These are phyloP conservation scores for Brassica balearica DNA, from an alignment of 441 rosid species.

Conservation along the genomic window DNA sequence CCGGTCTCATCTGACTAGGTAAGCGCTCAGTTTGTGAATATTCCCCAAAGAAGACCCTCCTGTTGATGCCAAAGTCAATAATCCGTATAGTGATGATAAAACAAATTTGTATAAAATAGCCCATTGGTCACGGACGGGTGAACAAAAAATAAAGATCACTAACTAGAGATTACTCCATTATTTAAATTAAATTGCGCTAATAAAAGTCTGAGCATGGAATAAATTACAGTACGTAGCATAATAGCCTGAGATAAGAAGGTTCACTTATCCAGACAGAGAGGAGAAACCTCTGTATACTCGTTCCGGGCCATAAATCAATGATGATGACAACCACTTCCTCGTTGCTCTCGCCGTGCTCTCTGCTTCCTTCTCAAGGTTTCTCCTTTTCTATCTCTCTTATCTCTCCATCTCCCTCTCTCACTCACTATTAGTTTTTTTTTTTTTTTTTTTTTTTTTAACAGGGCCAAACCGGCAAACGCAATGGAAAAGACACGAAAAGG, in stretches of 20 bases:
- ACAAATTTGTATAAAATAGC: too few relatives aligned
- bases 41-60: too few relatives aligned
- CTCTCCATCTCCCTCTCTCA: background rate
- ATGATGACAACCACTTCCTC: slow-evolving; percentile 48
- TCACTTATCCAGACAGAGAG: slow-evolving; percentile 4
- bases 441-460: slow-evolving; percentile 38
- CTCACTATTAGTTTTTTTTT: slow-evolving; percentile 23
- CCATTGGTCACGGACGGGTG: too few relatives aligned
- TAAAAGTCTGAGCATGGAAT: too few relatives aligned
- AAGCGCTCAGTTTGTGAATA: too few relatives aligned
- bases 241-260: slow-evolving; percentile 12
- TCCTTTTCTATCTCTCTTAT: background rate
- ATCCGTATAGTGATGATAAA: too few relatives aligned
- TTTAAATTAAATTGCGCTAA: too few relatives aligned
- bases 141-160: too few relatives aligned
- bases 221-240: background rate
- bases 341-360: slow-evolving; percentile 35
- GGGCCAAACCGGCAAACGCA: slow-evolving; percentile 43
- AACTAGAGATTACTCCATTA: too few relatives aligned
- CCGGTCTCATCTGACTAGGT: too few relatives aligned
- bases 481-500: slow-evolving; percentile 48
- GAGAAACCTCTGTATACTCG: slow-evolving; percentile 6
- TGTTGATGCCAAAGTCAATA: too few relatives aligned
- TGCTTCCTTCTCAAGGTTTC: slow-evolving; percentile 53
- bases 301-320: background rate